A percentile compares a stretch with the other conserved stretches of the same genome.
phyloP scores from a whole-genome alignment of 495 filamentous ascomycete genomes.

The Chlorociboria aeruginascens region DNA sequence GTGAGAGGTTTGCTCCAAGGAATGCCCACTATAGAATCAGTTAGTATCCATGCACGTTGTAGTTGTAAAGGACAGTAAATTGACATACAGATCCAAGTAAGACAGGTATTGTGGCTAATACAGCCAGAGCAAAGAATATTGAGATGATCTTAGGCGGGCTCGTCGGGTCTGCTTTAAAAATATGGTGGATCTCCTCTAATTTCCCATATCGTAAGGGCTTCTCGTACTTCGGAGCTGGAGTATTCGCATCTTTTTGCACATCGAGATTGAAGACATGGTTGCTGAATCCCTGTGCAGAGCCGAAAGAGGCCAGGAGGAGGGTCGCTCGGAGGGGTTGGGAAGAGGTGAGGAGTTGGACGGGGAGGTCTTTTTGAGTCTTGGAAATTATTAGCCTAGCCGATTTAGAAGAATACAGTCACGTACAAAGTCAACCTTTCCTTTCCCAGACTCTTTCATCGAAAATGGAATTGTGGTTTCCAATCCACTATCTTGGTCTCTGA shows the following conservation, averaged over 20 bases:
- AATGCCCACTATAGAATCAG: constrained; percentile 48
- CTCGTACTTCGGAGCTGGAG: constrained; percentile 47
- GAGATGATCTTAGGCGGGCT: constrained; percentile 78
- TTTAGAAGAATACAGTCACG: constrained; percentile 13
- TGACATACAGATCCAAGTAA: constrained; percentile 56
- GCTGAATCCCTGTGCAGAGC: constrained; percentile 53
- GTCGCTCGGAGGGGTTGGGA: constrained; percentile 58
- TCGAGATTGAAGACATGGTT: constrained; percentile 52
- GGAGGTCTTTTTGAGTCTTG: constrained; percentile 83
- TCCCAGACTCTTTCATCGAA: constrained; percentile 74
- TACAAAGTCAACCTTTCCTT: constrained; percentile 75
- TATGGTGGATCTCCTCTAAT: constrained; percentile 77
- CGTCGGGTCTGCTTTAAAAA: constrained; percentile 67
- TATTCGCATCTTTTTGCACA: constrained; percentile 40
- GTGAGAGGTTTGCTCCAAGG: constrained; percentile 76
- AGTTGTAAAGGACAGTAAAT: constrained; percentile 4
- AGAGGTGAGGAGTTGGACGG: constrained; percentile 62
- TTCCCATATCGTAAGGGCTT: constrained; percentile 69
- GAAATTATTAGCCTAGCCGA: constrained; percentile 18
- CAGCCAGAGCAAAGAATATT: constrained; percentile 59
- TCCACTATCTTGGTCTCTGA: constrained; percentile 60
- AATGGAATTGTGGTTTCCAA: constrained; percentile 87
- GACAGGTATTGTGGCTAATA: constrained; percentile 57
- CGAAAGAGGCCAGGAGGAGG: constrained; percentile 79
- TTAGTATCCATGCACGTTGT: too few relatives aligned